Base-by-base conservation (phyloP, 192 early-diverging fungal species). In the Helicostylum pulchrum region DNA sequence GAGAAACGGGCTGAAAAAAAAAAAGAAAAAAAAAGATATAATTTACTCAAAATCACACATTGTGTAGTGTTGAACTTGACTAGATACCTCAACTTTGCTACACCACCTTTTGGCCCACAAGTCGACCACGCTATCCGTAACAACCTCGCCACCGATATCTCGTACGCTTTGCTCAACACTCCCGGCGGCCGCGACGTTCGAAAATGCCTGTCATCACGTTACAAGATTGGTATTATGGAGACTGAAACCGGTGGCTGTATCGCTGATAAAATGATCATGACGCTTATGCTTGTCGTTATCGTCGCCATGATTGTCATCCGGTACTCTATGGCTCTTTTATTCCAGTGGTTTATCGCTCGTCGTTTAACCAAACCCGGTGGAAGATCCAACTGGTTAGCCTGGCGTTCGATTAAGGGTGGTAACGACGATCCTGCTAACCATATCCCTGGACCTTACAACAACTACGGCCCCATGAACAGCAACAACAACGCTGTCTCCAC, bases 181-280 rank as follows among this genome's bases (percentile, higher is more conserved):
- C 39, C 46, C 14, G 31, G 68, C n/a, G 61, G 61, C 1, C 72
- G 75, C 61, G 55, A 66, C 0, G 80, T 78, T 0, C 55, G 65
- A 4, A 26, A 66, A 11, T 87, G 85, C 57, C n/a, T 85, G 15
- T 21, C 43, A 15, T 74, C 73, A 8, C 79, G 79, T 4, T 85
- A 78, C 45, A 45, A 50, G 32, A 79, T 80, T n/a, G 85, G 85
- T 57, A 64, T 77, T 48, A 72, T 87, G 61, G 68, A 83, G 65
- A 81, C 82, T 67, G 83, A 85, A 47, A 77, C 81, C 8, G 73
- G 77, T 48, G 85, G 85, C 2, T 87, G 85, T 74, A 81, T 87
- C 64, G 78, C 81, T 0, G 70, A 77, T 19, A 72, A 77, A 30
- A 76, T 84, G 49, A 82, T 84, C 63, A 84, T 81, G 77, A 76